Percentiles rank a stretch among this genome's conserved stretches.
Conservation (phyloP, 371 early-diverging fungal genomes). For the Syncephalastrum sp. region DNA sequence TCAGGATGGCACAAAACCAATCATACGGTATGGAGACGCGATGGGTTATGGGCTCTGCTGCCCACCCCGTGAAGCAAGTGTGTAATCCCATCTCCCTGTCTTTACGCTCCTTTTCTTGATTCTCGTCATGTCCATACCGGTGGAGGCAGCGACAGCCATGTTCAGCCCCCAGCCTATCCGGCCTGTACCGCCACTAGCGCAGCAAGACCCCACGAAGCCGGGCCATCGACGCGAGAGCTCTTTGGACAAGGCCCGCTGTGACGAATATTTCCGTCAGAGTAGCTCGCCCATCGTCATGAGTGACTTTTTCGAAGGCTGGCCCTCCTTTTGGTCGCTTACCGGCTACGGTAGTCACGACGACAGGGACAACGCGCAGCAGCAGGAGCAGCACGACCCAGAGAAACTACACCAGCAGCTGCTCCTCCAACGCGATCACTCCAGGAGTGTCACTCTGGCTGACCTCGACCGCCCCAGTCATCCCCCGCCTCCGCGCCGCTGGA, state of each 20-base stretch:
- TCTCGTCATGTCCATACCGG: slow-evolving; percentile 17
- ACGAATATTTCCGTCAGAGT: slow-evolving; percentile 3
- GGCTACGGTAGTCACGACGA: background rate
- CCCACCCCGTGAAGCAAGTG: no score
- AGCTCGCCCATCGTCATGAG: slow-evolving; percentile 19
- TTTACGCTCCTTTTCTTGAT: background rate
- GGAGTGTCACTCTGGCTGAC: background rate
- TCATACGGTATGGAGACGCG: no score
- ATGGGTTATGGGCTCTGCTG: no score
- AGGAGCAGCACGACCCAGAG: background rate
- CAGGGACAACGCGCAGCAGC: background rate
- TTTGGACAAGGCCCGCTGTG: slow-evolving; percentile 7
- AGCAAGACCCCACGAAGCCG: background rate
- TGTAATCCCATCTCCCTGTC: no score
- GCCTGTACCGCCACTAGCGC: background rate
- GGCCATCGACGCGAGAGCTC: slow-evolving; percentile 3
- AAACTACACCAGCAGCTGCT: no score
- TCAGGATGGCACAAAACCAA: no score
- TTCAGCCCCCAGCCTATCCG: slow-evolving; percentile 17
- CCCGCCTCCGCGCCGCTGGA: slow-evolving; percentile 3
- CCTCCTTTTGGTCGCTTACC: slow-evolving; percentile 6
- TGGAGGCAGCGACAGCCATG: slow-evolving; percentile 16
- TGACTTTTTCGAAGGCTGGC: slow-evolving; percentile 30
- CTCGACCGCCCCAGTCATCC: slow-evolving; percentile 12
- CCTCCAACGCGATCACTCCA: background rate